phyloP scores from a whole-genome alignment of 805 yeast genomes.

The Yarrowia sp. region DNA sequence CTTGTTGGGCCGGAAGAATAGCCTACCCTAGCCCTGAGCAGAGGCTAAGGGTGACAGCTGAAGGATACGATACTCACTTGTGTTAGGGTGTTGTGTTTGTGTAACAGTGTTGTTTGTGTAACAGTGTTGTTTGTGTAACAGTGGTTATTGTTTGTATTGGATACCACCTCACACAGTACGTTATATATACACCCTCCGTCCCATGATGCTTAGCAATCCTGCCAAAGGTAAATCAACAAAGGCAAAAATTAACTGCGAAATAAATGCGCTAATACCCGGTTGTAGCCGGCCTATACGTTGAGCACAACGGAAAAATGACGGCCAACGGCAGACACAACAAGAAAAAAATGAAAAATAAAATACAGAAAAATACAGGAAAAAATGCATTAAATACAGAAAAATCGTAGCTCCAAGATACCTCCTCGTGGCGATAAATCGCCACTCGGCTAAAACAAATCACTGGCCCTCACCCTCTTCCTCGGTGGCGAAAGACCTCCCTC shows the following conservation, averaged over 20 bases:
- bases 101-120: neutral
- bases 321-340: neutral
- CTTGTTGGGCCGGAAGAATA: slow-evolving; percentile 26
- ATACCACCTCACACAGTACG: too few relatives aligned
- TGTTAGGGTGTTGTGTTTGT: neutral
- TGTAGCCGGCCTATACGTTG: slow-evolving; percentile 1
- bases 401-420: too few relatives aligned
- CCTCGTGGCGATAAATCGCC: too few relatives aligned
- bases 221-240: neutral
- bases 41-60: too few relatives aligned
- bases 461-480: slow-evolving; percentile 6
- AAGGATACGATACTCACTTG: neutral
- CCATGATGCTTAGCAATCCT: slow-evolving; percentile 15
- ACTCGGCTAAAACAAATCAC: slow-evolving; percentile 2
- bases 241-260: neutral
- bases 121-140: neutral
- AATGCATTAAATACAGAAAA: neutral
- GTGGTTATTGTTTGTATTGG: too few relatives aligned
- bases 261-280: slow-evolving; percentile 10
- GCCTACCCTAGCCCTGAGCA: neutral
- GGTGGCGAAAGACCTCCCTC: neutral
- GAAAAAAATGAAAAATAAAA: neutral
- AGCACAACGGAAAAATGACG: neutral
- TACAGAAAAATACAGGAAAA: too few relatives aligned
- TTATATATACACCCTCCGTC: neutral